Percentiles rank a stretch among this genome's conserved stretches.
These are phyloP conservation scores for Chaetoceros muelleri DNA, from an alignment of 108 stramenopile species.

Conservation along the genomic window DNA sequence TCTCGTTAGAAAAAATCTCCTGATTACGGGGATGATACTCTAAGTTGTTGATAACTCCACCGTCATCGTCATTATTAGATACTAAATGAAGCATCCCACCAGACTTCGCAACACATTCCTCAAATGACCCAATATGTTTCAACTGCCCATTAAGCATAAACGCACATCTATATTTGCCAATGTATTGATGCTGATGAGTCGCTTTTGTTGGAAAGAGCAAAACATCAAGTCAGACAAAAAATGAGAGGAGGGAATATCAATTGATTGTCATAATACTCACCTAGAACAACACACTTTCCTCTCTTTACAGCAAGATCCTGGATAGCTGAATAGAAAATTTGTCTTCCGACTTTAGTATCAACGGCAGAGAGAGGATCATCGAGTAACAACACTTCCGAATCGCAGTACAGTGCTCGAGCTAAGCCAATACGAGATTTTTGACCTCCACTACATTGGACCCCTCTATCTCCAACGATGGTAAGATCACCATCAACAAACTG, in stretches of 20 bases:
- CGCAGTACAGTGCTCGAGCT: slow-evolving; percentile 42
- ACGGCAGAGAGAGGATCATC: slow-evolving; percentile 96
- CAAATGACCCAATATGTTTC: slow-evolving; percentile 54
- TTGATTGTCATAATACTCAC: no score
- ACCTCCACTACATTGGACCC: slow-evolving; percentile 88
- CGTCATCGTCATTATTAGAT: not conserved
- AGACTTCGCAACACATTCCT: slow-evolving; percentile 45
- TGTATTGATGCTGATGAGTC: slow-evolving; percentile 93
- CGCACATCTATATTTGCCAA: slow-evolving; percentile 52
- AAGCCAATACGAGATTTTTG: slow-evolving; percentile 85
- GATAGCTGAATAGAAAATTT: slow-evolving; percentile 77
- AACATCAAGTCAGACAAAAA: no score
- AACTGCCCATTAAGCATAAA: slow-evolving; percentile 57
- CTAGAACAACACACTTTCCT: slow-evolving; percentile 72
- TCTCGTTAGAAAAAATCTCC: not conserved
- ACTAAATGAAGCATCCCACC: slow-evolving; percentile 16
- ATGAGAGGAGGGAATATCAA: no score
- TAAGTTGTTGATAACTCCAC: not conserved
- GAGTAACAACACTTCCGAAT: slow-evolving; percentile 62
- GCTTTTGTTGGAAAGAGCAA: no score
- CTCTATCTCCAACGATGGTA: slow-evolving; percentile 87
- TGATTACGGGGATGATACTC: not conserved
- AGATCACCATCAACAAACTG: slow-evolving; percentile 62
- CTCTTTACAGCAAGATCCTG: slow-evolving; percentile 30
- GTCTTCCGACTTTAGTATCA: slow-evolving; percentile 74